A percentile compares a stretch with the other conserved stretches of the same genome.
Conservation (phyloP, 1,284 basidiomycete genomes). For the Ganoderma meredithae region DNA sequence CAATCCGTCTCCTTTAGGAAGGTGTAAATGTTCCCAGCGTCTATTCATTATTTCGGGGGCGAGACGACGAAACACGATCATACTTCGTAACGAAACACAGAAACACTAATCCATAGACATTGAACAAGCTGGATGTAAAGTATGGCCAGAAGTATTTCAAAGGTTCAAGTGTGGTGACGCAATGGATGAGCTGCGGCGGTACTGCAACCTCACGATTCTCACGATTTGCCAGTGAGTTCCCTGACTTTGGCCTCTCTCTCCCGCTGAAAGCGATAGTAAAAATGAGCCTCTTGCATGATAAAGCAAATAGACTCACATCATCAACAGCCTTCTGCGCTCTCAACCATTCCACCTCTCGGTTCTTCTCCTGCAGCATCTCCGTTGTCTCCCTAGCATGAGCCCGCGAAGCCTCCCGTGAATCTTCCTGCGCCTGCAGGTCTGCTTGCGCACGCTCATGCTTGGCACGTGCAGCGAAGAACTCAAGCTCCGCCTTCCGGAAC, state of each 20-base stretch:
- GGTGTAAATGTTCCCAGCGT: background rate
- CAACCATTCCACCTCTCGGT: conserved; percentile 58
- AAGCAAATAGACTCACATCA: conserved; percentile 43
- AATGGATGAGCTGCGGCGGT: background rate
- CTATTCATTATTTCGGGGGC: background rate
- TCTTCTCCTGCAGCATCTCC: conserved; percentile 59
- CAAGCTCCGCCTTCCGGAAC: conserved; percentile 58
- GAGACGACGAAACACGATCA: too few relatives aligned
- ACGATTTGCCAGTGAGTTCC: conserved; percentile 43
- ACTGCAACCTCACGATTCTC: conserved; percentile 17
- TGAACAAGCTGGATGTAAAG: background rate
- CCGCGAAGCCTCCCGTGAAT: conserved; percentile 53
- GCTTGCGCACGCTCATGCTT: conserved; percentile 56
- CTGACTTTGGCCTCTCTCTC: conserved; percentile 54
- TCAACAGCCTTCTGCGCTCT: conserved; percentile 58
- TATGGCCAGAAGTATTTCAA: background rate
- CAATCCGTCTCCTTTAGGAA: background rate
- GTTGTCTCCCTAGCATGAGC: conserved; percentile 54
- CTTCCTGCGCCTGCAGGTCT: conserved; percentile 50
- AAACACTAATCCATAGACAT: too few relatives aligned
- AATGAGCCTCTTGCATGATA: background rate
- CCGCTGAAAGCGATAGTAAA: conserved; percentile 32
- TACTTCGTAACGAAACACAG: too few relatives aligned
- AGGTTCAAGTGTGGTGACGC: too few relatives aligned
- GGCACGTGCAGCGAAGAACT: conserved; percentile 53